Evolutionary conservation across 805 yeast genomes (phyloP).

Genomic region (Nakazawaea ambrosiae): DNA sequence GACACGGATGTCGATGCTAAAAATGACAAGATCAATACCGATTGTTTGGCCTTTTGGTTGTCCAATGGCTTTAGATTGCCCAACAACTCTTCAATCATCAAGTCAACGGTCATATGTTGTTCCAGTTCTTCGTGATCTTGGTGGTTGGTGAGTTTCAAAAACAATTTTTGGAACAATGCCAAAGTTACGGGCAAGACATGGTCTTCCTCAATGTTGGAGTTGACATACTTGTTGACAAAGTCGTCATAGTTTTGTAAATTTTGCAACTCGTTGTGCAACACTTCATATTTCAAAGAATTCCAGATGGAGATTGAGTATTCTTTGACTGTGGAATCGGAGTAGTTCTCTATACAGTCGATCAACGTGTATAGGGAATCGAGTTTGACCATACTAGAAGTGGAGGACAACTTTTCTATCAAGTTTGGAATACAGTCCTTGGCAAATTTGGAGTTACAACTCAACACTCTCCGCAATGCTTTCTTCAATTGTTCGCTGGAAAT

Average conservation of each 20-base stretch:
- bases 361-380: constrained; percentile 67
- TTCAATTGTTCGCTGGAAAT: constrained; percentile 73
- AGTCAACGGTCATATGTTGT: constrained; percentile 14
- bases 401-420: constrained; percentile 69
- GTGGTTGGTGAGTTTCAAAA: constrained; percentile 27
- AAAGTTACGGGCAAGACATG: constrained; percentile 33
- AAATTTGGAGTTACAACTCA: constrained; percentile 53
- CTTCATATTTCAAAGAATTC: constrained; percentile 84
- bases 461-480: constrained; percentile 48
- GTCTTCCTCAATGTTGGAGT: constrained; percentile 26
- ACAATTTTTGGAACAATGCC: constrained; percentile 36
- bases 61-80: constrained; percentile 42
- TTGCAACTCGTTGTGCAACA: constrained; percentile 64
- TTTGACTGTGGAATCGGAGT: constrained; percentile 40
- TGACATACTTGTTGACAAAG: constrained; percentile 22
- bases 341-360: constrained; percentile 44
- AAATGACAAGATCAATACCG: constrained; percentile 52
- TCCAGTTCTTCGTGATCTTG: constrained; percentile 13
- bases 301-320: constrained; percentile 70
- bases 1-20: constrained; percentile 40
- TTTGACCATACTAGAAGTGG: constrained; percentile 68
- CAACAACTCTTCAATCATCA: constrained; percentile 42
- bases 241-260: constrained; percentile 21
- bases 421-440: constrained; percentile 73
- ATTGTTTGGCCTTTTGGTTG: constrained; percentile 52